These are phyloP conservation scores for Blumeria hordei DNA, from an alignment of 2,329 filamentous ascomycete species.

Conservation along the genomic window DNA sequence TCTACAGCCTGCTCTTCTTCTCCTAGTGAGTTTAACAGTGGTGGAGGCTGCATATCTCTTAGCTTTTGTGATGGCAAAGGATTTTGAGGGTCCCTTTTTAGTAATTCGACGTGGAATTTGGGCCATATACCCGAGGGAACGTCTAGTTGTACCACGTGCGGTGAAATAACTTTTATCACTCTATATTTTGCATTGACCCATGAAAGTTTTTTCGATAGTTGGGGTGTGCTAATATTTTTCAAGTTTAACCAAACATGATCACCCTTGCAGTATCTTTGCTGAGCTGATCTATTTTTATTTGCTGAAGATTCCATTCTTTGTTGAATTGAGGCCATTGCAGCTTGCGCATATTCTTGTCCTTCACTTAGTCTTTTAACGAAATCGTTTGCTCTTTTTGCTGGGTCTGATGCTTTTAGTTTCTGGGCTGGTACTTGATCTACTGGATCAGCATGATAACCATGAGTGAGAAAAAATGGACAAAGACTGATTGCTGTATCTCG, in stretches of 20 bases:
- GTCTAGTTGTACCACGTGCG: conserved; percentile 1
- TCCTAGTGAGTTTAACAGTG: too few species aligned
- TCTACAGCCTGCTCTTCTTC: too few species aligned
- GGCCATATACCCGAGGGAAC: background rate
- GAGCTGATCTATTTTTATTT: background rate
- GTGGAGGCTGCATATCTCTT: too few species aligned
- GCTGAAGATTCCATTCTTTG: background rate
- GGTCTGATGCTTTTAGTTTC: background rate
- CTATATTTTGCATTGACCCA: too few species aligned
- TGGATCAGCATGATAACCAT: background rate
- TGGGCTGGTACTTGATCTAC: background rate
- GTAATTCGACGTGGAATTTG: background rate
- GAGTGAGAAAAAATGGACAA: background rate
- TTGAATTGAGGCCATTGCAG: background rate
- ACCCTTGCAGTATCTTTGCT: background rate
- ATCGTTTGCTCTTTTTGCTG: background rate
- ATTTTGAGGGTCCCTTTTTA: background rate
- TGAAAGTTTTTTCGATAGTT: background rate
- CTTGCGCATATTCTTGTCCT: background rate
- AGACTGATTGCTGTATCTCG: background rate
- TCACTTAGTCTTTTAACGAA: background rate
- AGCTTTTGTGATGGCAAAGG: background rate
- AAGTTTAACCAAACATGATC: background rate
- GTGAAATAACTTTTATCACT: background rate
- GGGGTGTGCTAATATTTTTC: background rate